A percentile compares a stretch with the other conserved stretches of the same genome.
These are phyloP conservation scores for Elaeis oleifera DNA, from an alignment of 202 grass and related monocot genomes.

Conservation along the genomic window DNA sequence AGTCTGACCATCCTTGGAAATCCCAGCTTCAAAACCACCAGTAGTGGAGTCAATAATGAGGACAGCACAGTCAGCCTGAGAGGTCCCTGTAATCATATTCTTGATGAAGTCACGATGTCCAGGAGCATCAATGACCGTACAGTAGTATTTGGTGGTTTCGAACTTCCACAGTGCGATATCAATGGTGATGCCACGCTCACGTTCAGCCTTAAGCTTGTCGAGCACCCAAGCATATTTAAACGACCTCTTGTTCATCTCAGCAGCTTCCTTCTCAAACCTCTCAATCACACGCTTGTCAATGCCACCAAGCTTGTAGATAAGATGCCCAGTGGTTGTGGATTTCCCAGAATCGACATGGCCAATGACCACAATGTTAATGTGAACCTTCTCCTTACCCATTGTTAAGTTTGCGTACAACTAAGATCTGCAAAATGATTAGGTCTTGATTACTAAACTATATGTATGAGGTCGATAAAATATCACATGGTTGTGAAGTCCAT, in stretches of 20 bases:
- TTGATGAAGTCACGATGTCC: constrained; percentile 9
- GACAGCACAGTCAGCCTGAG: constrained; percentile 10
- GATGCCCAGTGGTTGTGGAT: constrained; percentile 9
- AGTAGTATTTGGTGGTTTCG: constrained; percentile 7
- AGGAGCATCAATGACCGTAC: constrained; percentile 3
- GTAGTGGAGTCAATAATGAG: constrained; percentile 13
- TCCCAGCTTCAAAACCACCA: constrained; percentile 12
- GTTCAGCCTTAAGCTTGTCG: constrained; percentile 12
- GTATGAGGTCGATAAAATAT: no score
- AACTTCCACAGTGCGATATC: constrained; percentile 11
- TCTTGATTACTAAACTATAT: no score
- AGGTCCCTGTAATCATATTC: constrained; percentile 11
- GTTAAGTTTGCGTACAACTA: no score
- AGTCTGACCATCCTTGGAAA: constrained; percentile 9
- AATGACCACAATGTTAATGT: constrained; percentile 15
- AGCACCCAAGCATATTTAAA: constrained; percentile 12
- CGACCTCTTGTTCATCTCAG: constrained; percentile 14
- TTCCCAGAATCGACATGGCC: constrained; percentile 5
- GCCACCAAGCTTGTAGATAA: constrained; percentile 5
- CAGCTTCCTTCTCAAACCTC: constrained; percentile 13
- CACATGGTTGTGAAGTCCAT: no score
- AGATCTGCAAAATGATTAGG: no score
- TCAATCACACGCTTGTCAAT: constrained; percentile 7
- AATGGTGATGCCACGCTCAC: constrained; percentile 7
- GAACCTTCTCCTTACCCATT: constrained; percentile 10